Conservation (phyloP, 2,329 filamentous ascomycete genomes). For the Albifimbria verrucaria region DNA sequence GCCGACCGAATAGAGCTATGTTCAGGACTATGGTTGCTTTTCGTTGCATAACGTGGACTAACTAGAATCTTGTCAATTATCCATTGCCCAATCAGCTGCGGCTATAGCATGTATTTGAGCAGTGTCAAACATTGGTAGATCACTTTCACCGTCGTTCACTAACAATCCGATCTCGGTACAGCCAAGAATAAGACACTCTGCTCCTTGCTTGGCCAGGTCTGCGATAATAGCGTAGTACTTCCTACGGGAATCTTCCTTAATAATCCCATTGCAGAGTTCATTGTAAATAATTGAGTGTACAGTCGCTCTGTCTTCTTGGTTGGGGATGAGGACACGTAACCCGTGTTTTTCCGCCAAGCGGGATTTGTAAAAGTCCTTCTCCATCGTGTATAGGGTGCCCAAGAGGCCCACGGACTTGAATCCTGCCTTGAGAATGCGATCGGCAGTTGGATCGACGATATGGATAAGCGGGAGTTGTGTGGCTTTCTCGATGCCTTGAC, state of each 20-base stretch:
- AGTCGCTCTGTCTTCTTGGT: background rate
- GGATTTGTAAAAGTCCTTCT: constrained; percentile 18
- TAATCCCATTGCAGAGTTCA: constrained; percentile 17
- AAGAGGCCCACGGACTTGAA: constrained; percentile 13
- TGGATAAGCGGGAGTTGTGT: constrained; percentile 17
- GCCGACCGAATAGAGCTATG: no score
- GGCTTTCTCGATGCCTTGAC: constrained; percentile 7
- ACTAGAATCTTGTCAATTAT: no score
- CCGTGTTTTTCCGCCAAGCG: constrained; percentile 10
- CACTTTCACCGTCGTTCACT: constrained; percentile 7
- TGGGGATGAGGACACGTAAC: constrained; percentile 9
- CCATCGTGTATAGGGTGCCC: constrained; percentile 21
- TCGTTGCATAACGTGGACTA: no score
- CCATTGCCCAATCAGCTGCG: constrained; percentile 21
- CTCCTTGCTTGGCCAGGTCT: constrained; percentile 9
- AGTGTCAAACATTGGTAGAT: constrained; percentile 19
- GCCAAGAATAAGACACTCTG: constrained; percentile 19
- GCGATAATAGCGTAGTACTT: constrained; percentile 10
- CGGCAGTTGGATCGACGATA: constrained; percentile 20
- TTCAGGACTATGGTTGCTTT: no score
- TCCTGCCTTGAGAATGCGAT: constrained; percentile 9
- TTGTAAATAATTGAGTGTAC: constrained; percentile 17
- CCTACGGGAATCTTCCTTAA: constrained; percentile 10
- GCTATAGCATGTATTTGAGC: constrained; percentile 16
- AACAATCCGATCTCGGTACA: constrained; percentile 22